Evolutionary conservation across 805 yeast genomes (phyloP).

Genomic region (Myxozyma vanderwaltii): DNA sequence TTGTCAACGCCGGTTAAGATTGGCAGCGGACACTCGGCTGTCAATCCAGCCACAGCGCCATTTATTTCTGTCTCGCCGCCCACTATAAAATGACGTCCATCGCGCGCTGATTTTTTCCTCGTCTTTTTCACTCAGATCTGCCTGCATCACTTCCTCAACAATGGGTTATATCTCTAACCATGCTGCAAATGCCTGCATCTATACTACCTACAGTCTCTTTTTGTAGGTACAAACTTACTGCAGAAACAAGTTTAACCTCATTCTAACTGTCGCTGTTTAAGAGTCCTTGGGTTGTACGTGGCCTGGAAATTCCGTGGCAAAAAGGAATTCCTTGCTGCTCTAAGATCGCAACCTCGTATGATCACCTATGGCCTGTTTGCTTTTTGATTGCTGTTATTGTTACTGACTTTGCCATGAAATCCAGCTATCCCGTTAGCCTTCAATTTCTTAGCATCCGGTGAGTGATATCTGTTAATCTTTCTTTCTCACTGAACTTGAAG

Average conservation of each 20-base stretch:
- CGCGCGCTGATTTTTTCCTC: too few species aligned
- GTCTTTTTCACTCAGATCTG: too few species aligned
- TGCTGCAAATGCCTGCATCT: conserved; percentile 66
- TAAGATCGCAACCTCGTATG: conserved; percentile 72
- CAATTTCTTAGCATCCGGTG: conserved; percentile 89
- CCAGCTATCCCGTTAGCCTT: conserved; percentile 68
- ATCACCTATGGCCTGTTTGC: not conserved
- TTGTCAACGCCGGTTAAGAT: too few species aligned
- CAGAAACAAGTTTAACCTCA: not conserved
- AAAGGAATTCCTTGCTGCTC: conserved; percentile 68
- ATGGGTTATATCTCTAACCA: conserved; percentile 45
- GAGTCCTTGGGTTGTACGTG: conserved; percentile 54
- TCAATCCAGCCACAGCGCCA: not conserved
- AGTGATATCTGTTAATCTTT: conserved; percentile 43
- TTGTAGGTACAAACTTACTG: conserved; percentile 38
- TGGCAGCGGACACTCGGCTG: not conserved
- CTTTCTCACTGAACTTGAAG: not conserved
- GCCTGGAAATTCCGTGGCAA: conserved; percentile 58
- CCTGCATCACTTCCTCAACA: too few species aligned
- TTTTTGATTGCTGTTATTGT: not conserved
- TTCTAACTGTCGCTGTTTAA: not conserved
- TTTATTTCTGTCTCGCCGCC: too few species aligned
- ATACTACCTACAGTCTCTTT: conserved; percentile 58
- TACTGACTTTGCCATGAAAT: not conserved
- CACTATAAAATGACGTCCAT: too few species aligned